These are phyloP conservation scores for Anthostomella pinea DNA, from an alignment of 2,329 filamentous ascomycete genomes.

Conservation along the genomic window DNA sequence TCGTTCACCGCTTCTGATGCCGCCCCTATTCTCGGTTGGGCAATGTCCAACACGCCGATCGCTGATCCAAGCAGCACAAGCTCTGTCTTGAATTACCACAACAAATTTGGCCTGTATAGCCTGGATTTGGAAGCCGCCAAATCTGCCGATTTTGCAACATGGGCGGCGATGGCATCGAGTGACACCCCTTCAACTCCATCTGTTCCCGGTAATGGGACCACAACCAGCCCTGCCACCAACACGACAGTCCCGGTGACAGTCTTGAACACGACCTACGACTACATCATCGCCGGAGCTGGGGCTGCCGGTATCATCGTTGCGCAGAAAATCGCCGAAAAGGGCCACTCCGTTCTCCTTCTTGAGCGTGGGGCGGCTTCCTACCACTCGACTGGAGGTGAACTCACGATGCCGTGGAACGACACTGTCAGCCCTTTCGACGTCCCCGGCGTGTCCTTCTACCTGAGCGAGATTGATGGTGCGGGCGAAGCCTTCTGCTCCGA, in stretches of 20 bases:
- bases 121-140: conserved; percentile 31
- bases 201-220: no score
- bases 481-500: conserved; percentile 33
- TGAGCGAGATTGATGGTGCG: conserved; percentile 21
- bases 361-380: conserved; percentile 36
- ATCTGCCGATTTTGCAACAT: conserved; percentile 31
- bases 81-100: conserved; percentile 38
- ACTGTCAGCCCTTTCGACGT: conserved; percentile 31
- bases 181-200: no score
- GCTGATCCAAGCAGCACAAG: conserved; percentile 30
- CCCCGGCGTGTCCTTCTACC: conserved; percentile 27
- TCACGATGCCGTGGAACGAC: conserved; percentile 29
- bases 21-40: background rate
- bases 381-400: conserved; percentile 30
- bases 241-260: background rate
- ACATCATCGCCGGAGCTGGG: conserved; percentile 39
- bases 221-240: background rate
- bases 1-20: conserved; percentile 2
- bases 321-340: conserved; percentile 35
- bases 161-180: conserved; percentile 20
- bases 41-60: conserved; percentile 29
- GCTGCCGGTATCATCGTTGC: conserved; percentile 35
- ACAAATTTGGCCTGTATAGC: conserved; percentile 37
- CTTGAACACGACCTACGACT: conserved; percentile 31
- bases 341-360: conserved; percentile 35